Base-by-base conservation (phyloP, 176 grass and related monocot species). In the Eleusine coracana region DNA sequence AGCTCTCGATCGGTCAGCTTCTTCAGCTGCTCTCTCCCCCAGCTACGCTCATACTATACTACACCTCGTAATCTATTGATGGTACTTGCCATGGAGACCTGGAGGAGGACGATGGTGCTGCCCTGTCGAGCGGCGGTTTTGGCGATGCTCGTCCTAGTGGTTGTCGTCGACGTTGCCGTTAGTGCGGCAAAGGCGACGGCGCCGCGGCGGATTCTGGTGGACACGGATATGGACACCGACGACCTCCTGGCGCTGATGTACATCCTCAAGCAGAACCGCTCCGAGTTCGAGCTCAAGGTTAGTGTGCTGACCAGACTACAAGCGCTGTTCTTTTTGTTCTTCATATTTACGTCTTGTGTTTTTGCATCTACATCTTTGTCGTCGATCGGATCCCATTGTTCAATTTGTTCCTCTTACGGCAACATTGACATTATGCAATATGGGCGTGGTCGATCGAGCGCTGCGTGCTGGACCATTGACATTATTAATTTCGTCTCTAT, bases 231-330 rank as follows among this genome's bases (percentile, higher is more conserved):
- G 55, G 94, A 94, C 73, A 92, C 89, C 8, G 94, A 97, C 68
- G 94, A 97, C 76, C 39, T 93, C 64, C 68, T 97, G 1, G 94
- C 89, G 31, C 79, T 97, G 56, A 55, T 97, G 25, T 97, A 97
- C 79, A 36, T 97, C 69, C 79, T 97, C 59, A 97, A 97, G 77
- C 91, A 93, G 80, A 91, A 93, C 82, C 86, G 70, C 0, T 90
- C 91, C 6, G 86, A 93, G 89, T 91, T 97, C 48, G 91, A 93
- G 34, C 84, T 97, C 88, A 77, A 97, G 94, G 94, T 93, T 9
- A 45, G 66, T 38, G 66, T 38, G 42, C 63, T 61, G n/a, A 25
- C n/a, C 21, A 23, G 25, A 25, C 0, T 10, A 3, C 13, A 25
- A 11, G 10, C n/a, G 25, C 0, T 25, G 25, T 61, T 29, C 25